Evolutionary conservation across 257 asterid species (phyloP).

Genomic region (Solanum paucissectum): DNA sequence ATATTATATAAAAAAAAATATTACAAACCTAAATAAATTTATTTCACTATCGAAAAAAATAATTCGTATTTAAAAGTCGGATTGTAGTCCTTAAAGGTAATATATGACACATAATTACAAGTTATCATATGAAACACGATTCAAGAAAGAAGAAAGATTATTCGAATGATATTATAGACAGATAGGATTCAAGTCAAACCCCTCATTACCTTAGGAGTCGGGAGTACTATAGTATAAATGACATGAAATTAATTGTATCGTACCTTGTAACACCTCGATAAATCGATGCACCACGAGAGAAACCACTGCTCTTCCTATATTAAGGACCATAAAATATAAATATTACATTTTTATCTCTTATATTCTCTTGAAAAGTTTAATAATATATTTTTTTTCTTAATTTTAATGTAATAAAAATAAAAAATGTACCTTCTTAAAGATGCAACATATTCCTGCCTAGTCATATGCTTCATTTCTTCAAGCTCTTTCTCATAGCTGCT

Average conservation of each 20-base stretch:
- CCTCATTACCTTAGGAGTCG: neutral
- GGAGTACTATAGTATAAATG: neutral
- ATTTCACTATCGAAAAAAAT: neutral
- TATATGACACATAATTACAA: neutral
- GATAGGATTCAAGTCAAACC: neutral
- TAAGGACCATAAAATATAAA: neutral
- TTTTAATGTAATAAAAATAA: neutral
- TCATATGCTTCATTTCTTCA: conserved; percentile 89
- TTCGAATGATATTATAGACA: neutral
- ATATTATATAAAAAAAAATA: neutral
- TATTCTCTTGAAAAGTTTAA: neutral
- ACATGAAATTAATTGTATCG: neutral
- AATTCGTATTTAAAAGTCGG: neutral
- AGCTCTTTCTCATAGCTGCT: conserved; percentile 79
- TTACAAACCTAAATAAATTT: neutral
- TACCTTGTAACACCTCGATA: conserved; percentile 96
- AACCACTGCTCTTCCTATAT: conserved; percentile 84
- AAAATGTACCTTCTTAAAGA: conserved; percentile 60
- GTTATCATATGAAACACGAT: neutral
- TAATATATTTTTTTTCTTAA: neutral
- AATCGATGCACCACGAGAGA: conserved; percentile 87
- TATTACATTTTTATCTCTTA: neutral
- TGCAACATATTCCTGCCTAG: conserved; percentile 85
- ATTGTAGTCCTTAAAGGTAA: neutral
- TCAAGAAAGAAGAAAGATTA: neutral